phyloP scores from a whole-genome alignment of 352 stramenopile species.

The Phytophthora brassicae region DNA sequence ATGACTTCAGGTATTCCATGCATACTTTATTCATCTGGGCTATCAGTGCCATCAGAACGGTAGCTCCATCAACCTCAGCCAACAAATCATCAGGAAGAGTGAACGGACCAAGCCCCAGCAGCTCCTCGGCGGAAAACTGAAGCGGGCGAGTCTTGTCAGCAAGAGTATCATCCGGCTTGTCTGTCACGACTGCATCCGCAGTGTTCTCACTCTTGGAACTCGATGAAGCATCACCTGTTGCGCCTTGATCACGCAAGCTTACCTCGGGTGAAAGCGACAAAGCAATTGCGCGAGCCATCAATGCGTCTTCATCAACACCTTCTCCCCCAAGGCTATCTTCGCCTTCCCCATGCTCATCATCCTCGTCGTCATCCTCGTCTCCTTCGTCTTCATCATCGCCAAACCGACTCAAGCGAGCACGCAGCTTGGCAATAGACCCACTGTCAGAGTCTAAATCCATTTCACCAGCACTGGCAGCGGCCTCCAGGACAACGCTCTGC shows the following conservation, averaged over 20 bases:
- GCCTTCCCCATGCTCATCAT: constrained; percentile 48
- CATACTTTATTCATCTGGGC: constrained; percentile 68
- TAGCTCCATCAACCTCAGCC: constrained; percentile 49
- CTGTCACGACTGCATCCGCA: background rate
- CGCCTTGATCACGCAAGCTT: constrained; percentile 62
- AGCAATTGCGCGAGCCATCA: constrained; percentile 89
- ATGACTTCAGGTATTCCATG: constrained; percentile 75
- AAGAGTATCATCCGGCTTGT: constrained; percentile 9
- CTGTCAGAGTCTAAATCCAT: constrained; percentile 78
- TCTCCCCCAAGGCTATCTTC: constrained; percentile 54
- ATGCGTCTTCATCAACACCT: constrained; percentile 83
- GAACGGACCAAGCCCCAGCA: constrained; percentile 71
- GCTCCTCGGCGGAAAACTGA: constrained; percentile 69
- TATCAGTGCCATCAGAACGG: constrained; percentile 57
- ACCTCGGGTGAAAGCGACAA: constrained; percentile 86
- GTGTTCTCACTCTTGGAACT: constrained; percentile 23
- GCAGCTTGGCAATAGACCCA: constrained; percentile 60
- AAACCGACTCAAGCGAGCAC: constrained; percentile 67
- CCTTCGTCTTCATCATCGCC: constrained; percentile 65
- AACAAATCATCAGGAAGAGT: constrained; percentile 38
- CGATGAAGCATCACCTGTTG: constrained; percentile 11
- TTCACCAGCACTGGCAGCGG: constrained; percentile 30
- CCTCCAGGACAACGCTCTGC: constrained; percentile 27
- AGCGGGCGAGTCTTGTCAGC: constrained; percentile 45
- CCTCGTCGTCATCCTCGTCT: constrained; percentile 60